These are phyloP conservation scores for Bryoglossum gracile DNA, from an alignment of 495 filamentous ascomycete genomes.

Conservation along the genomic window DNA sequence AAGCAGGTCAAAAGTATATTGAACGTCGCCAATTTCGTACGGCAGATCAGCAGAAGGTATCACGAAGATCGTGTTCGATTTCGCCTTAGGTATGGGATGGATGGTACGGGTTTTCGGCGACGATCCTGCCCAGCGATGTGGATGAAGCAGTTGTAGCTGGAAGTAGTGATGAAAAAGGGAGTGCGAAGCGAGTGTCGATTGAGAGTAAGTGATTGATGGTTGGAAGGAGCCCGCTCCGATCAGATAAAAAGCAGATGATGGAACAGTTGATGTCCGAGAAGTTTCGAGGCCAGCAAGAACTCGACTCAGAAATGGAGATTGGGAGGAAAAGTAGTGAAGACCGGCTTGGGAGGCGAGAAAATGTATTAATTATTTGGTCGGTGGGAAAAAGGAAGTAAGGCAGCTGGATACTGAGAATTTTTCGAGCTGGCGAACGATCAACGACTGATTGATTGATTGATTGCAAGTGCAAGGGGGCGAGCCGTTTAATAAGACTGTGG, in stretches of 20 bases:
- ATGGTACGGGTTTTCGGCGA: slow-evolving; percentile 13
- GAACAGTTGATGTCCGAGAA: slow-evolving; percentile 26
- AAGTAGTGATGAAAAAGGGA: slow-evolving; percentile 12
- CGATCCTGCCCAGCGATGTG: slow-evolving; percentile 20
- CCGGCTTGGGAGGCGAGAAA: slow-evolving; percentile 21
- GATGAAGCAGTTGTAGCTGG: slow-evolving; percentile 24
- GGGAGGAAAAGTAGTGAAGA: no score
- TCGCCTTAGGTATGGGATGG: slow-evolving; percentile 1
- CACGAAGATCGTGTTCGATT: neutral
- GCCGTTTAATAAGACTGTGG: no score
- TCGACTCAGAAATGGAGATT: slow-evolving; percentile 28
- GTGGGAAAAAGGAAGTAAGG: slow-evolving; percentile 23
- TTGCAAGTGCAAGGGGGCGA: no score
- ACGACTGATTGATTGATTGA: no score
- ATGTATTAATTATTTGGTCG: no score
- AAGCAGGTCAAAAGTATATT: slow-evolving; percentile 9
- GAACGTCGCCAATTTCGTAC: slow-evolving; percentile 11
- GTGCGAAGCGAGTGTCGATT: slow-evolving; percentile 24
- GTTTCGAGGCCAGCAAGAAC: slow-evolving; percentile 29
- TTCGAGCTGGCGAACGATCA: slow-evolving; percentile 13
- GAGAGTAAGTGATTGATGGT: slow-evolving; percentile 10
- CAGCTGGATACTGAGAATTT: no score
- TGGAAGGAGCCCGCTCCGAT: slow-evolving; percentile 27
- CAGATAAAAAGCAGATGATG: slow-evolving; percentile 21
- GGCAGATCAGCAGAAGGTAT: slow-evolving; percentile 14